Evolutionary conservation across 148 eudicot genomes (phyloP).

Genomic region (Linanthus parryae): DNA sequence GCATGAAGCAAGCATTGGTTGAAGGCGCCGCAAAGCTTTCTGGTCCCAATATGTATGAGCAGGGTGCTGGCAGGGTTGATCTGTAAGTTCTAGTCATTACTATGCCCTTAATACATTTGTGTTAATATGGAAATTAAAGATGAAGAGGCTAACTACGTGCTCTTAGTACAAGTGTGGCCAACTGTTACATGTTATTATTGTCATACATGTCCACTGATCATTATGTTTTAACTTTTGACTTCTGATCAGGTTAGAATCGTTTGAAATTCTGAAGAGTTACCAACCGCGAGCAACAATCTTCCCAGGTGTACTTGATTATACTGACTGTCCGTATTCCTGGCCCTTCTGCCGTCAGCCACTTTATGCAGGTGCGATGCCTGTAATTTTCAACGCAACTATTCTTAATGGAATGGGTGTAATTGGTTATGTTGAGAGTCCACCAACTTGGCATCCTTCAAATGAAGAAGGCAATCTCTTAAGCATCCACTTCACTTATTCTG

Average conservation of each 20-base stretch:
- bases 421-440: slow-evolving; percentile 75
- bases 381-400: slow-evolving; percentile 86
- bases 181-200: no score
- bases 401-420: slow-evolving; percentile 95
- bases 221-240: slow-evolving; percentile 6
- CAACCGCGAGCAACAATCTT: slow-evolving; percentile 85
- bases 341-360: slow-evolving; percentile 98
- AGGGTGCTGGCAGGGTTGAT: slow-evolving; percentile 98
- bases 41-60: slow-evolving; percentile 97
- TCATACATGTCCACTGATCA: no score
- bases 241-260: slow-evolving; percentile 82
- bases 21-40: slow-evolving; percentile 97
- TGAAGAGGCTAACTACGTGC: no score
- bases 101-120: neutral
- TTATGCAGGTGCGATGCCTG: slow-evolving; percentile 98
- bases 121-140: neutral
- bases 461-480: slow-evolving; percentile 94
- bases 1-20: slow-evolving; percentile 99
- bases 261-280: slow-evolving; percentile 76
- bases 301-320: slow-evolving; percentile 75
- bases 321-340: slow-evolving; percentile 96
- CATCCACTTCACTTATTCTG: slow-evolving; percentile 79
- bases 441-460: slow-evolving; percentile 75
- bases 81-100: slow-evolving; percentile 52
- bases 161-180: no score